phyloP scores from a whole-genome alignment of 78 protist genomes.

The Dictyostelium firmibasis region DNA sequence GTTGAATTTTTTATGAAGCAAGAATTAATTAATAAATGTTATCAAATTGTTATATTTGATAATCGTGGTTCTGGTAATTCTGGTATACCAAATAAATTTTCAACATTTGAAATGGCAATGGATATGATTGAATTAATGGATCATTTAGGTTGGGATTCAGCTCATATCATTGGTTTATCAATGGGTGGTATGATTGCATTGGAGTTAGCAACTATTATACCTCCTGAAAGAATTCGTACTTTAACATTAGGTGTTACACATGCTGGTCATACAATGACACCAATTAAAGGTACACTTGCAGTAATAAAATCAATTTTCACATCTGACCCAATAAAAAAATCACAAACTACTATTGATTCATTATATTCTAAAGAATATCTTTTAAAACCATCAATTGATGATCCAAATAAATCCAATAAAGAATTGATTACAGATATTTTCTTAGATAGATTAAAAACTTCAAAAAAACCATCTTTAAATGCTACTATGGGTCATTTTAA shows the following conservation, averaged over 20 bases:
- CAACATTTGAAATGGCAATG: conserved; percentile 43
- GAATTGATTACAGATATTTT: neutral
- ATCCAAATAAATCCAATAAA: neutral
- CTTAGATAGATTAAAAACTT: neutral
- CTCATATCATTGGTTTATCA: conserved; percentile 59
- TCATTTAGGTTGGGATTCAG: conserved; percentile 34
- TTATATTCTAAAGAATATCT: conserved; percentile 30
- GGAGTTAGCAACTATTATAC: conserved; percentile 12
- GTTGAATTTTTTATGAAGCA: neutral
- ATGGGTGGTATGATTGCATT: conserved; percentile 80
- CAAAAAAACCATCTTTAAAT: neutral
- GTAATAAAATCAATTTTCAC: neutral
- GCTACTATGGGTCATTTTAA: conserved; percentile 21
- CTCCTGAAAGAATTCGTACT: neutral
- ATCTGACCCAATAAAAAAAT: neutral
- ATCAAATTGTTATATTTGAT: conserved; percentile 39
- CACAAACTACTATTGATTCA: neutral
- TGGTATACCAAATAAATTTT: neutral
- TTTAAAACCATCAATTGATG: neutral
- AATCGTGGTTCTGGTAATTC: conserved; percentile 64
- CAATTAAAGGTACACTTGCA: neutral
- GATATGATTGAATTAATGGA: conserved; percentile 62
- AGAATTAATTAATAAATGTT: neutral
- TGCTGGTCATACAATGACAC: conserved; percentile 28
- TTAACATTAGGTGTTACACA: conserved; percentile 40